Evolutionary conservation across 106 monocot species (phyloP).

Genomic region (Dioscorea dumetorum): DNA sequence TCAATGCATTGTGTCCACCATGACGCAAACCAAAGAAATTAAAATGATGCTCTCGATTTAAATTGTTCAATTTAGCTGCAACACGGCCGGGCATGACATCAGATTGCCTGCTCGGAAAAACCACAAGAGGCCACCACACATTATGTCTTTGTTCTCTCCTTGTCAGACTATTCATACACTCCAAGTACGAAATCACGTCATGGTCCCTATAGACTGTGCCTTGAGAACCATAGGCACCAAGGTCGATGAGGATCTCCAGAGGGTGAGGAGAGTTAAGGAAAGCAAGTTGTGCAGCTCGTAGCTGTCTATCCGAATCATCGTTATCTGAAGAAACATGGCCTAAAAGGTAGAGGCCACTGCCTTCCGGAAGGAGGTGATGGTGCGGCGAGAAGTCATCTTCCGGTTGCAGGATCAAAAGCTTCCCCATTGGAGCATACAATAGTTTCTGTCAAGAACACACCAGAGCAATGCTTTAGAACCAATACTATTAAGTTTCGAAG

Average conservation of each 20-base stretch:
- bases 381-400: conserved; percentile 70
- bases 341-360: conserved; percentile 59
- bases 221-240: conserved; percentile 60
- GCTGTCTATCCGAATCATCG: conserved; percentile 14
- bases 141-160: conserved; percentile 20
- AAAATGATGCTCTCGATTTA: conserved; percentile 5
- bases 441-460: conserved; percentile 40
- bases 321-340: conserved; percentile 13
- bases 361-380: conserved; percentile 78
- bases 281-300: conserved; percentile 41
- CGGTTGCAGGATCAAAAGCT: conserved; percentile 76
- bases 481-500: no score
- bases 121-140: conserved; percentile 37
- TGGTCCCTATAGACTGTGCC: conserved; percentile 72
- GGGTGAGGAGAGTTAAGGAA: conserved; percentile 95
- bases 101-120: neutral
- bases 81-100: neutral
- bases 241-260: conserved; percentile 75
- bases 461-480: neutral
- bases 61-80: neutral
- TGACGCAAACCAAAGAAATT: conserved; percentile 38
- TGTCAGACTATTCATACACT: conserved; percentile 26
- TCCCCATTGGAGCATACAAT: conserved; percentile 77
- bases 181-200: conserved; percentile 64
- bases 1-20: conserved; percentile 47